Percentiles rank a stretch among this genome's conserved stretches.
Conservation (phyloP, 768 basidiomycete genomes). For the Rhodocollybia butyracea region DNA sequence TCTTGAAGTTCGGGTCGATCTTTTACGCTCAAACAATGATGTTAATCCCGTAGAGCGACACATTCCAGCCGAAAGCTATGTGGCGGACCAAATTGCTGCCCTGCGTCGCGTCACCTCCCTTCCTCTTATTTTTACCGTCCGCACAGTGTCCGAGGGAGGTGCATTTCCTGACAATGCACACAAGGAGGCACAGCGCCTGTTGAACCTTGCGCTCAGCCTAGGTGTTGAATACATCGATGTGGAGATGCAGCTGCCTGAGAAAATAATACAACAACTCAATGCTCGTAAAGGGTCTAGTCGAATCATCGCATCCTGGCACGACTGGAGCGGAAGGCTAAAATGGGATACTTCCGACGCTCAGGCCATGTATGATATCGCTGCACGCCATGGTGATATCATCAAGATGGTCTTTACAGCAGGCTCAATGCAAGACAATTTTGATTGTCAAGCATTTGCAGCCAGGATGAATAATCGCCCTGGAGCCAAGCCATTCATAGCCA, state of each 20-base stretch:
- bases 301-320: constrained; percentile 93
- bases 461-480: constrained; percentile 37
- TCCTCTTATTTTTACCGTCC: constrained; percentile 90
- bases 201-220: constrained; percentile 73
- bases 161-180: constrained; percentile 79
- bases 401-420: constrained; percentile 90
- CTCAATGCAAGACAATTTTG: constrained; percentile 72
- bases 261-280: constrained; percentile 55
- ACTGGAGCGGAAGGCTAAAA: constrained; percentile 81
- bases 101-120: constrained; percentile 74
- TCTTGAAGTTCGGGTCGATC: constrained; percentile 90
- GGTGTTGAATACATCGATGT: constrained; percentile 94
- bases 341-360: constrained; percentile 72
- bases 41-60: constrained; percentile 43
- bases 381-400: constrained; percentile 77
- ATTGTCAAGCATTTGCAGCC: constrained; percentile 68
- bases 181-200: constrained; percentile 69
- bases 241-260: constrained; percentile 74
- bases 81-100: constrained; percentile 75
- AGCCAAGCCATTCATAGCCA: constrained; percentile 84
- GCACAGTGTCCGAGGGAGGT: constrained; percentile 87
- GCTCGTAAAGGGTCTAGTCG: constrained; percentile 66
- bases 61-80: constrained; percentile 69
- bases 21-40: constrained; percentile 55
- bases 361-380: constrained; percentile 67